phyloP scores from a whole-genome alignment of 768 basidiomycete genomes.

The Cubamyces lactineus region DNA sequence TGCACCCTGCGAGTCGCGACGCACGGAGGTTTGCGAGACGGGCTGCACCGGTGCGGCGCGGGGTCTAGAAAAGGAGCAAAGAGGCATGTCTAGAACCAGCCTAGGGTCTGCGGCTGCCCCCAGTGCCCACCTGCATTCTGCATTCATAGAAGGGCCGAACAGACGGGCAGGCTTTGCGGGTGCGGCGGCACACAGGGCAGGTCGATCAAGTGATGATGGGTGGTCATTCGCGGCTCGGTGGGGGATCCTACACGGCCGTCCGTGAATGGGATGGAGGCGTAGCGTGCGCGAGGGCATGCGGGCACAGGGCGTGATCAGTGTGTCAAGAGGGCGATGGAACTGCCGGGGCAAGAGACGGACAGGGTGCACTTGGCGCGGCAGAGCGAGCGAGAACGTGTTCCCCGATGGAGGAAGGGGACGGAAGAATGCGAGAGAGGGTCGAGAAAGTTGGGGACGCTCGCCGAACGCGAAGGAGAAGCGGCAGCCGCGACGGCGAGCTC shows the following conservation, averaged over 20 bases:
- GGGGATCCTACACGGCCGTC: neutral
- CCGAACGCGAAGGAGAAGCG: too few species aligned
- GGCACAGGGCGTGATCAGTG: constrained; percentile 4
- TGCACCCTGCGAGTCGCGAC: too few species aligned
- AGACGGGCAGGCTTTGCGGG: neutral
- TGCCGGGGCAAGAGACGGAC: neutral
- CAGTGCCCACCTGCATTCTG: neutral
- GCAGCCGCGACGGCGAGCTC: neutral
- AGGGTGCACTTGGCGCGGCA: neutral
- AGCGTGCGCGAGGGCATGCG: constrained; percentile 8
- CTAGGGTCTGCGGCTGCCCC: constrained; percentile 4
- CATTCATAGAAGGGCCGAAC: constrained; percentile 10
- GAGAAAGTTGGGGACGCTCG: neutral
- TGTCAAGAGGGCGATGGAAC: neutral
- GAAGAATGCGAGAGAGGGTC: constrained; percentile 1
- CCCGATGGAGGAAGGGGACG: constrained; percentile 11
- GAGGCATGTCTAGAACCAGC: neutral
- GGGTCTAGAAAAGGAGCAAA: neutral
- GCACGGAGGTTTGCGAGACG: neutral
- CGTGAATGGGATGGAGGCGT: neutral
- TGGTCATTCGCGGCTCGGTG: neutral
- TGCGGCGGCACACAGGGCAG: neutral
- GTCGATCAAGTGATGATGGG: constrained; percentile 12
- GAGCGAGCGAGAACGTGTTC: neutral
- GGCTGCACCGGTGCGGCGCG: neutral